Base-by-base conservation (phyloP, 805 yeast genomes). In the Debaryomyces prosopidis region DNA sequence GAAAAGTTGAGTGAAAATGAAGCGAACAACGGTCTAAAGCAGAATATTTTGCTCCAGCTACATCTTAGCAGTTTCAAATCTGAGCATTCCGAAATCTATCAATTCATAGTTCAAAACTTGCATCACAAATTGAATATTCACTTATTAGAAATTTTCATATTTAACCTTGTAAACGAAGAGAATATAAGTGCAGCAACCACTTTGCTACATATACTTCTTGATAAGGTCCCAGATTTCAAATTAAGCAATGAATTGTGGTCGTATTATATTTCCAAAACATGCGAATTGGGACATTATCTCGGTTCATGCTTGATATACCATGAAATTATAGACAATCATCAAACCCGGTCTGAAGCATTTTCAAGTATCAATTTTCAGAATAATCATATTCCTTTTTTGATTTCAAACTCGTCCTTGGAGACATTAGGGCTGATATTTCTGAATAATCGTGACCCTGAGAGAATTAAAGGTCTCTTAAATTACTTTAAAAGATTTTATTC, bases 401-500 rank as follows among this genome's bases (percentile, higher is more conserved):
- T 72, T 3, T 44, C 62, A 3, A 69, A 69, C 1, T 38, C 51
- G 1, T 26, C 55, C 1, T 39, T 72, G 3, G 63, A 59, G 36
- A 47, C 48, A 7, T 47, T 72, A 9, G 63, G 67, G 1, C 31
- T 54, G 5, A 61, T 70, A 5, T 71, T 68, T 43, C 53, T 54
- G 12, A 59, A 56, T 8, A 50, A 62, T 28, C 54, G 55, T 9
- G 66, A 65, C 42, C 49, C 56, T 1, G 45, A 47, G 7, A 54
- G 65, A 31, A 53, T 70, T 3, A 47, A 60, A 12, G 75, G 75
- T 0, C 39, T 71, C 15, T 39, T 60, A 1, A 52, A 47, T 12
- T 72, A 72, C 47, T 71, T 71, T 54, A 65, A 64, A 50, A 52
- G 73, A 30, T 71, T 62, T 46, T 72, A 67, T 52, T 70, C 75